Base-by-base conservation (phyloP, 805 yeast genomes). In the Saccharomycopsis sp. region DNA sequence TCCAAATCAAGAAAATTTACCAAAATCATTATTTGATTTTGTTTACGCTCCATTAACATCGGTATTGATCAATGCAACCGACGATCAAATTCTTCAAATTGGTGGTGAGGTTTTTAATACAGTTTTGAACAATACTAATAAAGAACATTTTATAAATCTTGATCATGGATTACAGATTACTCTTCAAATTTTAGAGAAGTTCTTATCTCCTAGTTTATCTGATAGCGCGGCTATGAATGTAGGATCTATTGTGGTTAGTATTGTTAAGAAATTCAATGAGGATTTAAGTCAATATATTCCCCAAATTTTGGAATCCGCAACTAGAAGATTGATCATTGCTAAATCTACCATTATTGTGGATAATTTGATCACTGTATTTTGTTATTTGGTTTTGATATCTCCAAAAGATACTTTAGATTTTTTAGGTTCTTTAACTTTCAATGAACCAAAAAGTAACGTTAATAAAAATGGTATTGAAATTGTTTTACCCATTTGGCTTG, bases 151-250 rank as follows among this genome's bases (percentile, higher is more conserved):
- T 31, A 35, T 28, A 41, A 34, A 41, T 5, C 59, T 64, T 5
- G 54, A 61, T 34, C 49, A 69, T 1, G 85, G 84, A 0, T 58
- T 72, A 39, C 67, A 75, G 14, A 61, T 68, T 2, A 64, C 84
- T n/a, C 60, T 92, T 14, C 65, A 69, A 25, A 72, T 81, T 12
- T 76, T 80, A 2, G 72, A 83, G 3, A 76, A 76, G 51, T 72
- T 86, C 39, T 66, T 89, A 25, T 73, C 82, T 1, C 84, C 94
- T 1, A 66, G 67, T 5, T 63, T 83, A 42, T 70, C 81, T 13
- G 96, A 87, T 50, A 72, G 80, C 33, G 95, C 95, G 0, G 88
- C 94, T 1, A 67, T 78, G 59, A 79, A 82, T 43, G 72, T 84
- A 33, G 96, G 89, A 10, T 62, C 69, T 5, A 69, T 83, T 18